Percentiles rank a stretch among this genome's conserved stretches.
These are phyloP conservation scores for Phytophthora quininea DNA, from an alignment of 352 stramenopile genomes.

Conservation along the genomic window DNA sequence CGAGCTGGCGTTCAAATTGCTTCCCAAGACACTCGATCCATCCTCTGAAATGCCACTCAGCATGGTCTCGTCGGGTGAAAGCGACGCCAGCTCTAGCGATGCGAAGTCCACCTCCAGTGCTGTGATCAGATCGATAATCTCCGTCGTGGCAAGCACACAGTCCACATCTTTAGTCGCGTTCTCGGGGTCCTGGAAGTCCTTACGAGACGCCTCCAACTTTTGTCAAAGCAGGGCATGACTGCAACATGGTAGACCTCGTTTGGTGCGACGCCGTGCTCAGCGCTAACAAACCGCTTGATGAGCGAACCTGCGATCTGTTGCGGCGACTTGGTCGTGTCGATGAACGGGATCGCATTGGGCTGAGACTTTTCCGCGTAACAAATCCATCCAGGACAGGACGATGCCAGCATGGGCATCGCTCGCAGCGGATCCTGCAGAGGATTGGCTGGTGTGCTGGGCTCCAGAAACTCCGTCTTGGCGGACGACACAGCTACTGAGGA, in stretches of 20 bases:
- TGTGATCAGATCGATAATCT: constrained; percentile 79
- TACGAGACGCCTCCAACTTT: constrained; percentile 98
- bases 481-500: constrained; percentile 77
- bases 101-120: constrained; percentile 67
- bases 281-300: constrained; percentile 76
- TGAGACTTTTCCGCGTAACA: constrained; percentile 98
- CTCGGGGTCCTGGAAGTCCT: constrained; percentile 80
- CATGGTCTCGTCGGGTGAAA: constrained; percentile 69
- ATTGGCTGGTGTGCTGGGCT: constrained; percentile 52
- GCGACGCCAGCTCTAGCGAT: constrained; percentile 61
- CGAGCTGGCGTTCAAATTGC: constrained; percentile 69
- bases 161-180: constrained; percentile 91
- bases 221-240: constrained; percentile 99
- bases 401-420: constrained; percentile 94
- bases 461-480: constrained; percentile 69
- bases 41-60: constrained; percentile 76
- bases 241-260: constrained; percentile 94
- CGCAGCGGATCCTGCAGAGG: constrained; percentile 66
- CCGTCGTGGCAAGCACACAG: constrained; percentile 92
- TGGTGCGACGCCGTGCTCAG: constrained; percentile 54
- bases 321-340: constrained; percentile 95
- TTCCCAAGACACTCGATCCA: constrained; percentile 57
- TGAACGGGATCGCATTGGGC: constrained; percentile 94
- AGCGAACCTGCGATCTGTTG: constrained; percentile 93
- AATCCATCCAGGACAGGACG: constrained; percentile 96